A percentile compares a stretch with the other conserved stretches of the same genome.
Evolutionary conservation across 2,329 filamentous ascomycete species (phyloP).

Genomic region (Sclerotinia minor): DNA sequence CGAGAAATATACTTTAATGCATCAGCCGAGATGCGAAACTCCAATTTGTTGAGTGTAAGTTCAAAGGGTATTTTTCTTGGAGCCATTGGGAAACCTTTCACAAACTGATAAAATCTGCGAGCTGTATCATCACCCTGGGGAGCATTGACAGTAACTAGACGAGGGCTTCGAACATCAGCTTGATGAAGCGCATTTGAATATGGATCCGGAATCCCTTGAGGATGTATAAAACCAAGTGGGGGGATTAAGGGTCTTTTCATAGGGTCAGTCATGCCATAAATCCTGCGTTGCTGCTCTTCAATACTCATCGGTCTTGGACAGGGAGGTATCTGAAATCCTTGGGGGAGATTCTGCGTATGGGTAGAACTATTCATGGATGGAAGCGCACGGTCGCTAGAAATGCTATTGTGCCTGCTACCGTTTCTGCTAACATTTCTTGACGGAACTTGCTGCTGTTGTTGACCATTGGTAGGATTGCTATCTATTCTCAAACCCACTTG

Average conservation of each 20-base stretch:
- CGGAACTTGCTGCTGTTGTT: slow-evolving; percentile 5
- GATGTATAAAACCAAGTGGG: slow-evolving; percentile 38
- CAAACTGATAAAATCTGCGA: slow-evolving; percentile 53
- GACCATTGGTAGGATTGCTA: slow-evolving; percentile 24
- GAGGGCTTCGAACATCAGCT: slow-evolving; percentile 56
- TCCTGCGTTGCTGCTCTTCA: slow-evolving; percentile 42
- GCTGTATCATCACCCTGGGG: slow-evolving; percentile 33
- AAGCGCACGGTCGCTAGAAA: slow-evolving; percentile 4
- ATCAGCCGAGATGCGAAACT: slow-evolving; percentile 38
- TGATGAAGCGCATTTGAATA: slow-evolving; percentile 56
- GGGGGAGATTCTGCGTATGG: not conserved
- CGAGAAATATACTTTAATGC: slow-evolving; percentile 34
- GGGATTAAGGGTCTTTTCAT: slow-evolving; percentile 43
- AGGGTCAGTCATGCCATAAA: slow-evolving; percentile 27
- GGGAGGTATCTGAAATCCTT: not conserved
- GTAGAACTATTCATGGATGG: not conserved
- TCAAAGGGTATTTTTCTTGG: slow-evolving; percentile 44
- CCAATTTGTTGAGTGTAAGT: slow-evolving; percentile 43
- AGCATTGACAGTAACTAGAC: slow-evolving; percentile 40
- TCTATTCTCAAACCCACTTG: slow-evolving; percentile 28
- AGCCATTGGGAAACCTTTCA: slow-evolving; percentile 52
- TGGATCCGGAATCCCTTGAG: slow-evolving; percentile 48
- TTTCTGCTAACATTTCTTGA: slow-evolving; percentile 26
- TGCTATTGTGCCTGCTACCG: slow-evolving; percentile 11
- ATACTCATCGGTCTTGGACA: not conserved